Conservation (phyloP, 208 protist genomes). For the Crithidia sp. region DNA sequence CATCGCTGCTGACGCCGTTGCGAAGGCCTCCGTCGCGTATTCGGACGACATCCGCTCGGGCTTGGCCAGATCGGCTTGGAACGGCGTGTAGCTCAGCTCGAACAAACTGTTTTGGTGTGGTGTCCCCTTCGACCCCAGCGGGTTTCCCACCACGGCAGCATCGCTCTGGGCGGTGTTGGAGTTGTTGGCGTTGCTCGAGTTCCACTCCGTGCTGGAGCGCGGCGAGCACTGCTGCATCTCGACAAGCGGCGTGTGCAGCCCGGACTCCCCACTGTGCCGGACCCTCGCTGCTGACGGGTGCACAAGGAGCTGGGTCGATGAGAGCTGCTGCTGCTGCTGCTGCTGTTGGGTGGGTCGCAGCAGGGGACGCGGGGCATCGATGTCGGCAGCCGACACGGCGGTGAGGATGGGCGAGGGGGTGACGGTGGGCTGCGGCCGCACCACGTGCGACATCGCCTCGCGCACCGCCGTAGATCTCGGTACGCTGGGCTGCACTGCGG, state of each 20-base stretch:
- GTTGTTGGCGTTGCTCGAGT: constrained; percentile 5
- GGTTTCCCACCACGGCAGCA: not conserved
- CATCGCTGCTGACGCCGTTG: not conserved
- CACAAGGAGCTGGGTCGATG: not conserved
- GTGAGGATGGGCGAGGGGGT: not conserved
- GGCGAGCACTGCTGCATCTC: constrained; percentile 8
- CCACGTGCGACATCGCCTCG: not conserved
- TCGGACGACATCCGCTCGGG: constrained; percentile 1
- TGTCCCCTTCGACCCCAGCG: not conserved
- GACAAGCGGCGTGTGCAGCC: constrained; percentile 11
- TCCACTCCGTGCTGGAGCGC: constrained; percentile 14
- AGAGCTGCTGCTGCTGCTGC: constrained; percentile 4
- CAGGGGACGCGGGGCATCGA: constrained; percentile 8
- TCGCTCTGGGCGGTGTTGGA: constrained; percentile 15
- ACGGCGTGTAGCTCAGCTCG: constrained; percentile 26
- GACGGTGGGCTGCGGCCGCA: not conserved
- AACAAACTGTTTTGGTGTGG: constrained; percentile 16
- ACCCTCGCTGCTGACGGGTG: not conserved
- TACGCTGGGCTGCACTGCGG: not conserved
- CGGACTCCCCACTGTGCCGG: constrained; percentile 7
- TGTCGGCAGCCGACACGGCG: not conserved
- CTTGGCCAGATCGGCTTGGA: constrained; percentile 23
- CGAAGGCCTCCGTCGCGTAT: constrained; percentile 11
- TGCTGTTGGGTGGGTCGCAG: not conserved
- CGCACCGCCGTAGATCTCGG: not conserved